Conservation (phyloP, 1,284 basidiomycete species). For the Microbotryum scabiosae region DNA sequence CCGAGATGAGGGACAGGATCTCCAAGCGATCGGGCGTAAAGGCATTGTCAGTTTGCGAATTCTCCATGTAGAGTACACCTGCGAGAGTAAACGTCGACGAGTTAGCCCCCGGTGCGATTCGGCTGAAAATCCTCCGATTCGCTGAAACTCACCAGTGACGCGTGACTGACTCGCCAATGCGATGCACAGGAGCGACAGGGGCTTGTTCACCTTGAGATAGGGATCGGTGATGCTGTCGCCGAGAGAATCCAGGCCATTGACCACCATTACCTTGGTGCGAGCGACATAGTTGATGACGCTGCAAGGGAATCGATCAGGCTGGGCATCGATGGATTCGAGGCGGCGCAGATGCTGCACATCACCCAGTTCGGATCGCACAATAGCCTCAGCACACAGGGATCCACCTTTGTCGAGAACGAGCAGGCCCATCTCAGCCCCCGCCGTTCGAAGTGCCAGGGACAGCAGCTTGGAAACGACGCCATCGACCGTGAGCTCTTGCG, state of each 20-base stretch:
- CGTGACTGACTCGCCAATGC: constrained; percentile 21
- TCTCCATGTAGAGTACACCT: constrained; percentile 26
- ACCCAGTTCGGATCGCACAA: constrained; percentile 15
- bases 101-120: no score
- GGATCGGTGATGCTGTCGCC: constrained; percentile 14
- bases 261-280: constrained; percentile 15
- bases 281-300: constrained; percentile 27
- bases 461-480: constrained; percentile 30
- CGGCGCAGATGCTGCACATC: constrained; percentile 22
- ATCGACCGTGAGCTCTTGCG: constrained; percentile 19
- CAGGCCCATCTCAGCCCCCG: constrained; percentile 24
- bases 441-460: constrained; percentile 20
- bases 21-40: constrained; percentile 29
- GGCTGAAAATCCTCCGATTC: no score
- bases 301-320: constrained; percentile 20
- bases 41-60: constrained; percentile 22
- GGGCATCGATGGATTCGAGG: constrained; percentile 17
- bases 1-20: constrained; percentile 26
- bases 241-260: constrained; percentile 19
- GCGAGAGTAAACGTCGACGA: no score
- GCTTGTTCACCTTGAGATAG: constrained; percentile 10
- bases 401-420: constrained; percentile 29
- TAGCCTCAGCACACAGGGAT: constrained; percentile 21
- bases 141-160: constrained; percentile 4
- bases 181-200: constrained; percentile 25